Evolutionary conservation across 2,329 filamentous ascomycete genomes (phyloP).

Genomic region (Rutstroemia sp.): DNA sequence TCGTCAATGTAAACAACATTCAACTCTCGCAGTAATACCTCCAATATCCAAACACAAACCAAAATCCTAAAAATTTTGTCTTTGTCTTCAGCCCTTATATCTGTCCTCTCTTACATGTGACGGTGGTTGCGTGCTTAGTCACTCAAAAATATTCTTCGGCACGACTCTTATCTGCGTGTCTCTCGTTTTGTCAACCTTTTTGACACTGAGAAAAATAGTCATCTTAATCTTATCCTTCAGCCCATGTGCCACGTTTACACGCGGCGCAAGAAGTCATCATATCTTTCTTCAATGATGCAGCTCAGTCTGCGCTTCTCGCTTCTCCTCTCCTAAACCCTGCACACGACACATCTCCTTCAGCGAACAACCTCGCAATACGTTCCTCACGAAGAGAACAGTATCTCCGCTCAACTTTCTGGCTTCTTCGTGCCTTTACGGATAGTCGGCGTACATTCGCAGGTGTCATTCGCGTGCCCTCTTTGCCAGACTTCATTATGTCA

Average conservation of each 20-base stretch:
- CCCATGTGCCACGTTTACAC: constrained; percentile 22
- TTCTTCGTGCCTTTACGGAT: constrained; percentile 40
- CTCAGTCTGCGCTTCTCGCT: constrained; percentile 46
- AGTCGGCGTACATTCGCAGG: constrained; percentile 45
- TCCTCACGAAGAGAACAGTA: constrained; percentile 45
- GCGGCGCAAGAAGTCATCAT: constrained; percentile 27
- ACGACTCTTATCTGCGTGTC: neutral
- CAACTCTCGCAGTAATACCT: no score
- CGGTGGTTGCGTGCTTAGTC: constrained; percentile 6
- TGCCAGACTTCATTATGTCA: constrained; percentile 49
- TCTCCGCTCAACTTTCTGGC: constrained; percentile 41
- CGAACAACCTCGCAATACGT: constrained; percentile 26
- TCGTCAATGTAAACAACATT: no score
- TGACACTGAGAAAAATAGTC: constrained; percentile 8
- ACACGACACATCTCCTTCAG: constrained; percentile 20
- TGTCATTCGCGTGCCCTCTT: constrained; percentile 45
- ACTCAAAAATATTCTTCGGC: neutral
- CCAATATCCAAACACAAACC: neutral
- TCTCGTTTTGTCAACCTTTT: constrained; percentile 9
- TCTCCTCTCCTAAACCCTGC: constrained; percentile 50
- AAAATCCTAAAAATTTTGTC: neutral
- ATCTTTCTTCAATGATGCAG: constrained; percentile 43
- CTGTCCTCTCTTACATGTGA: neutral
- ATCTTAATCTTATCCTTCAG: neutral
- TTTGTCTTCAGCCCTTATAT: neutral